Evolutionary conservation across 495 filamentous ascomycete species (phyloP).

Genomic region (Aspergillus kassunensis): DNA sequence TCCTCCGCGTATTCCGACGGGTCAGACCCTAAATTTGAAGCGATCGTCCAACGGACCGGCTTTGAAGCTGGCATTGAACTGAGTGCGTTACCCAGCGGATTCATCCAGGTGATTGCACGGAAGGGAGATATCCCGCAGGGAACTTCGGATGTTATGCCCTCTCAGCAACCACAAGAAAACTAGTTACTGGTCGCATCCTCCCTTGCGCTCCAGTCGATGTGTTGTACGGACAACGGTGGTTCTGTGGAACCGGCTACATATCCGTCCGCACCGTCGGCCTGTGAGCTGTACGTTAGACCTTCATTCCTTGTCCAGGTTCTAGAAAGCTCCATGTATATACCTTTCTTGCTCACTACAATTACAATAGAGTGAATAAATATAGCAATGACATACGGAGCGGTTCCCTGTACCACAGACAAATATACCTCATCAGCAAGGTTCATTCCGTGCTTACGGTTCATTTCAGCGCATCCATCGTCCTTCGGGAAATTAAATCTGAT

Average conservation of each 20-base stretch:
- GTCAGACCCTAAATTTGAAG: constrained; percentile 20
- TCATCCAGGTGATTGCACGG: constrained; percentile 30
- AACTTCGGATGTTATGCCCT: constrained; percentile 20
- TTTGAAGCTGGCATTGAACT: constrained; percentile 32
- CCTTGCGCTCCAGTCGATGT: background rate
- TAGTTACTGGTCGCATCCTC: background rate
- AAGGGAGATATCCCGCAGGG: constrained; percentile 27
- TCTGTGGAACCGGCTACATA: background rate
- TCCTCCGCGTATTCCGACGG: constrained; percentile 21
- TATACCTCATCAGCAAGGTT: background rate
- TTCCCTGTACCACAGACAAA: too few species aligned
- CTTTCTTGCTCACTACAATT: background rate
- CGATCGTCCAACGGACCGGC: constrained; percentile 25
- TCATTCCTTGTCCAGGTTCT: background rate
- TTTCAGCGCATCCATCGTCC: background rate
- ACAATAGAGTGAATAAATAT: background rate
- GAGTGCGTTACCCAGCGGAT: constrained; percentile 20
- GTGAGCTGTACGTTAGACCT: background rate
- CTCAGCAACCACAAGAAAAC: constrained; percentile 14
- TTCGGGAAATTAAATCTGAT: background rate
- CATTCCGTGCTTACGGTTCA: background rate
- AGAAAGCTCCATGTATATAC: constrained; percentile 1
- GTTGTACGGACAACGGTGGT: background rate
- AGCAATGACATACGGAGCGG: too few species aligned
- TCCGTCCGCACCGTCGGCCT: background rate